Evolutionary conservation across 2,329 filamentous ascomycete genomes (phyloP).

Genomic region (Penicillium occitanis): DNA sequence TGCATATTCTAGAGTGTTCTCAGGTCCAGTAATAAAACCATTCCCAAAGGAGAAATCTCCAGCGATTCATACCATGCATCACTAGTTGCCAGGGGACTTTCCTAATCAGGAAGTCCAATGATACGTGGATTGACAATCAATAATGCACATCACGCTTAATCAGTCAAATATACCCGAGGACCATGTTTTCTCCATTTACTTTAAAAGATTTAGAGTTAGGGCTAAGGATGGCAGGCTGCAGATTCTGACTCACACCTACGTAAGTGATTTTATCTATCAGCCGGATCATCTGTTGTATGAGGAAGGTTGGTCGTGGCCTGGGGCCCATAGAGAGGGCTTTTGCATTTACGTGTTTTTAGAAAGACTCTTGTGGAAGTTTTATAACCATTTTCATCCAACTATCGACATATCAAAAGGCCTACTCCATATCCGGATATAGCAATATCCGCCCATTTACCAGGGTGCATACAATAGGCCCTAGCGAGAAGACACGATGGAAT

Average conservation of each 20-base stretch:
- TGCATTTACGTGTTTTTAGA: background rate
- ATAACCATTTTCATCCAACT: background rate
- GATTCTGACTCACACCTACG: background rate
- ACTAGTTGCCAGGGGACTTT: background rate
- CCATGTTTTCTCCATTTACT: background rate
- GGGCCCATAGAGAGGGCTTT: background rate
- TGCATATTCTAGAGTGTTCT: background rate
- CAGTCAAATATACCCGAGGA: background rate
- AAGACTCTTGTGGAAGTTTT: background rate
- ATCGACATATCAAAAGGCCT: background rate
- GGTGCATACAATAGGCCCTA: background rate
- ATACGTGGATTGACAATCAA: background rate
- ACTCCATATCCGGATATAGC: background rate
- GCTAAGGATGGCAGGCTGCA: background rate
- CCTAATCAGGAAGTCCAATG: background rate
- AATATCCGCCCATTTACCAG: background rate
- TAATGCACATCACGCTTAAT: background rate
- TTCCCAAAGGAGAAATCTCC: background rate
- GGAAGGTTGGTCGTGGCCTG: background rate
- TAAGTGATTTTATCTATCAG: background rate
- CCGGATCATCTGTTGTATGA: background rate
- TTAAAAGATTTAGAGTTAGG: background rate
- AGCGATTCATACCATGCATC: background rate
- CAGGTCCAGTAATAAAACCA: background rate
- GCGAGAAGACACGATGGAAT: background rate